A percentile compares a stretch with the other conserved stretches of the same genome.
These are phyloP conservation scores for Mycosphaerella arachidis DNA, from an alignment of 2,329 filamentous ascomycete species.

Conservation along the genomic window DNA sequence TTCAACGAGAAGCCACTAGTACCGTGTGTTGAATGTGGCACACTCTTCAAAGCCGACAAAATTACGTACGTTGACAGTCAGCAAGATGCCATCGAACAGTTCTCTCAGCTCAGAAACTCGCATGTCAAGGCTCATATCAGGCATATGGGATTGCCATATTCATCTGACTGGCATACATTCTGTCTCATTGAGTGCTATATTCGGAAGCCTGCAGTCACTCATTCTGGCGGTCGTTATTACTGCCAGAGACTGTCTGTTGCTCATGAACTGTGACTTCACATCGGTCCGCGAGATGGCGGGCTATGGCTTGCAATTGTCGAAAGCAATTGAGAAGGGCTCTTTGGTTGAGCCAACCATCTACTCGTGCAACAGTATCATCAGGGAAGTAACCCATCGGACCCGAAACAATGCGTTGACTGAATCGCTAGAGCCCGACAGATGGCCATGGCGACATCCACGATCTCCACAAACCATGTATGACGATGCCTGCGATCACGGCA, in stretches of 20 bases:
- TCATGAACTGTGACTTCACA: slow-evolving; percentile 49
- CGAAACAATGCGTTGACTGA: not conserved
- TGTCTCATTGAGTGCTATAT: slow-evolving; percentile 20
- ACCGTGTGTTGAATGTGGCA: too few species aligned
- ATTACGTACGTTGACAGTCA: slow-evolving; percentile 41
- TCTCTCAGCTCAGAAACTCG: slow-evolving; percentile 24
- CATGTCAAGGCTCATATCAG: slow-evolving; percentile 47
- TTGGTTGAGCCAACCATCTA: slow-evolving; percentile 50
- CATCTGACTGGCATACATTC: slow-evolving; percentile 43
- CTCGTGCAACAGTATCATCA: slow-evolving; percentile 42
- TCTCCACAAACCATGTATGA: slow-evolving; percentile 36
- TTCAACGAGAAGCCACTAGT: too few species aligned
- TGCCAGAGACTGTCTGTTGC: slow-evolving; percentile 39
- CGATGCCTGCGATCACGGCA: slow-evolving; percentile 31
- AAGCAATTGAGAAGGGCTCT: slow-evolving; percentile 42
- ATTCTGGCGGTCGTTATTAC: slow-evolving; percentile 41
- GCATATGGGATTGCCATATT: slow-evolving; percentile 52
- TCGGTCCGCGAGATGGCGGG: slow-evolving; percentile 49
- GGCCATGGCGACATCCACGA: slow-evolving; percentile 47
- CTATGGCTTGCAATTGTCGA: slow-evolving; percentile 43
- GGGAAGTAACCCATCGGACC: not conserved
- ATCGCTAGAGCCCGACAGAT: slow-evolving; percentile 38
- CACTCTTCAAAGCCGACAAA: slow-evolving; percentile 36
- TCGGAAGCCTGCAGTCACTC: slow-evolving; percentile 23
- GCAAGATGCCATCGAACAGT: slow-evolving; percentile 4